Evolutionary conservation across 148 eudicot species (phyloP).

Genomic region (Chenopodium quinoa): DNA sequence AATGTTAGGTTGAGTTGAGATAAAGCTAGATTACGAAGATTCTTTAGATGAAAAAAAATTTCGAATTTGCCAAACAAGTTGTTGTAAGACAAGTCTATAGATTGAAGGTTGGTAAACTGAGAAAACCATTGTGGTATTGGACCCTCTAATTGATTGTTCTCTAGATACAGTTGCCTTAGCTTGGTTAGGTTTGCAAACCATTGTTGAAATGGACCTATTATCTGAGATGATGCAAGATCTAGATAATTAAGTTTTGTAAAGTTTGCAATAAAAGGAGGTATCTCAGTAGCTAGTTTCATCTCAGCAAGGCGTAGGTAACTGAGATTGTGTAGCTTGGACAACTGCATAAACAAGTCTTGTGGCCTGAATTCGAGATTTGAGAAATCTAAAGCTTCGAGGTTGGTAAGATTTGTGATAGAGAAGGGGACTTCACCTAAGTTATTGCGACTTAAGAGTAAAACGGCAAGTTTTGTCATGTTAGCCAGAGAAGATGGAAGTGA

Average conservation of each 20-base stretch:
- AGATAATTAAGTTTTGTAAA: slow-evolving; percentile 8
- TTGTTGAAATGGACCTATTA: slow-evolving; percentile 3
- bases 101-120: slow-evolving; percentile 7
- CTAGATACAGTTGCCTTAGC: neutral
- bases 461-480: slow-evolving; percentile 16
- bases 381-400: neutral
- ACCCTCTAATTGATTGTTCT: slow-evolving; percentile 9
- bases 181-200: slow-evolving; percentile 16
- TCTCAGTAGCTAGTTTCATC: slow-evolving; percentile 14
- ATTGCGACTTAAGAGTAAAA: slow-evolving; percentile 1
- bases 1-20: slow-evolving; percentile 1
- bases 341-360: neutral
- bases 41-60: neutral
- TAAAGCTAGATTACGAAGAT: slow-evolving; percentile 7
- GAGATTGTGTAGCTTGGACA: slow-evolving; percentile 1
- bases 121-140: slow-evolving; percentile 11
- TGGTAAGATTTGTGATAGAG: slow-evolving; percentile 7
- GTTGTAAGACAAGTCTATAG: slow-evolving; percentile 11
- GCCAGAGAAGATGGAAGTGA: slow-evolving; percentile 21
- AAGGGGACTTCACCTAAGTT: slow-evolving; percentile 11
- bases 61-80: slow-evolving; percentile 7
- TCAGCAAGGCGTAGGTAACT: slow-evolving; percentile 2
- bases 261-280: slow-evolving; percentile 17
- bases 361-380: slow-evolving; percentile 3
- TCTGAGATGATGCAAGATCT: neutral